phyloP scores from a whole-genome alignment of 768 basidiomycete genomes.

The Terana coerulea region DNA sequence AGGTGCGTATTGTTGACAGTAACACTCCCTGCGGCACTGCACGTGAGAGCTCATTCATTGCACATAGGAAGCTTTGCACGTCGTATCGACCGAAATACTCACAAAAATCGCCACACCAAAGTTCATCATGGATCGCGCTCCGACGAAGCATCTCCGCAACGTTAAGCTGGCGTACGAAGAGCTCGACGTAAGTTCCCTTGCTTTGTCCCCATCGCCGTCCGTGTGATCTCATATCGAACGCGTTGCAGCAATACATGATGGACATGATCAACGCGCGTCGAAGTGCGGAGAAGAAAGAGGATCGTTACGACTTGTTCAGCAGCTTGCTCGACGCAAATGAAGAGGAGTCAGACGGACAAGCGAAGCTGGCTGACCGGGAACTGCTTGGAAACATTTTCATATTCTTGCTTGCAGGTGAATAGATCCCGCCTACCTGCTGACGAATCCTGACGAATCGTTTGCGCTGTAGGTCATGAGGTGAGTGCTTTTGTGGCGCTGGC shows the following conservation, averaged over 20 bases:
- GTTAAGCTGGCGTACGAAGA: constrained; percentile 24
- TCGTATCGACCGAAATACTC: constrained; percentile 26
- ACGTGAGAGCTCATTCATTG: background rate
- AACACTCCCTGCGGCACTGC: background rate
- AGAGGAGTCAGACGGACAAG: constrained; percentile 22
- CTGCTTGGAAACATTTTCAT: constrained; percentile 39
- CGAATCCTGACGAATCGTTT: background rate
- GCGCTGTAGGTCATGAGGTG: constrained; percentile 24
- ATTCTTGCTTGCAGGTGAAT: constrained; percentile 45
- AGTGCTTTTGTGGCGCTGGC: background rate
- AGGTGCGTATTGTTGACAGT: constrained; percentile 6
- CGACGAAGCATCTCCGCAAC: constrained; percentile 18
- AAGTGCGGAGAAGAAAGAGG: constrained; percentile 30
- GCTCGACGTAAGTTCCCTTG: constrained; percentile 22
- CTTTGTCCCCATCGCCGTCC: background rate
- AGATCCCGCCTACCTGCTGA: background rate
- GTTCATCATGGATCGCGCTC: constrained; percentile 18
- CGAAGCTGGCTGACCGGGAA: constrained; percentile 40
- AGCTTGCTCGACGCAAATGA: constrained; percentile 49
- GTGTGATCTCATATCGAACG: background rate
- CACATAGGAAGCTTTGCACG: constrained; percentile 22
- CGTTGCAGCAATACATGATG: constrained; percentile 40
- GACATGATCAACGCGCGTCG: constrained; percentile 51
- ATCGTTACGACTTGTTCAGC: constrained; percentile 49
- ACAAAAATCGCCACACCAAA: constrained; percentile 23